A percentile compares a stretch with the other conserved stretches of the same genome.
Conservation (phyloP, 176 grass and related monocot genomes). For the Eremochloa ophiuroides region DNA sequence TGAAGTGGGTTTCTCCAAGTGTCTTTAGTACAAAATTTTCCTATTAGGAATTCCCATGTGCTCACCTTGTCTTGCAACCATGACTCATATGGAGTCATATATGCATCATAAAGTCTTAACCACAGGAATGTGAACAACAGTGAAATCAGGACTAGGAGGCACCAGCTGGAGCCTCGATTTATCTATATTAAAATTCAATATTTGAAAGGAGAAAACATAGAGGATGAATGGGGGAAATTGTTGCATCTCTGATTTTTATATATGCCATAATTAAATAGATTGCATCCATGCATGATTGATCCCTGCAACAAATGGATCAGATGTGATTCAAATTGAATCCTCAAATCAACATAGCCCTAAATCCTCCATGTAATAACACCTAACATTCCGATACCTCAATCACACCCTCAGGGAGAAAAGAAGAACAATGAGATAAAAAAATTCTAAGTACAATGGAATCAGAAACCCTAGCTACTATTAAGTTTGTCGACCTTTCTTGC, state of each 20-base stretch:
- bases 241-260: not conserved
- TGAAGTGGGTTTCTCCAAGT: no score
- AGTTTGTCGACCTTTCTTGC: conserved; percentile 25
- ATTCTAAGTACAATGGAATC: not conserved
- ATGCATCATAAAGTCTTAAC: no score
- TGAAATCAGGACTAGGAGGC: not conserved
- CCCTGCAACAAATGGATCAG: conserved; percentile 3
- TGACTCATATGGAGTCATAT: no score
- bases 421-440: not conserved
- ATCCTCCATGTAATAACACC: conserved; percentile 20
- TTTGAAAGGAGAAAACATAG: not conserved
- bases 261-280: not conserved
- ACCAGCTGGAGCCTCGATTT: not conserved
- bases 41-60: no score
- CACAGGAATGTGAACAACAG: not conserved
- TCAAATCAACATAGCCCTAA: not conserved
- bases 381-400: conserved; percentile 9
- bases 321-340: conserved; percentile 16
- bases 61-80: no score
- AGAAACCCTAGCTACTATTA: conserved; percentile 22
- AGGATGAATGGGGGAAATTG: not conserved
- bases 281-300: conserved; percentile 11
- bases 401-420: not conserved
- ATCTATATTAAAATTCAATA: not conserved
- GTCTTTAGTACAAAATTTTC: no score